Percentiles rank a stretch among this genome's conserved stretches.
These are phyloP conservation scores for Fusarium brevicatenulatum DNA, from an alignment of 2,329 filamentous ascomycete genomes.

Conservation along the genomic window DNA sequence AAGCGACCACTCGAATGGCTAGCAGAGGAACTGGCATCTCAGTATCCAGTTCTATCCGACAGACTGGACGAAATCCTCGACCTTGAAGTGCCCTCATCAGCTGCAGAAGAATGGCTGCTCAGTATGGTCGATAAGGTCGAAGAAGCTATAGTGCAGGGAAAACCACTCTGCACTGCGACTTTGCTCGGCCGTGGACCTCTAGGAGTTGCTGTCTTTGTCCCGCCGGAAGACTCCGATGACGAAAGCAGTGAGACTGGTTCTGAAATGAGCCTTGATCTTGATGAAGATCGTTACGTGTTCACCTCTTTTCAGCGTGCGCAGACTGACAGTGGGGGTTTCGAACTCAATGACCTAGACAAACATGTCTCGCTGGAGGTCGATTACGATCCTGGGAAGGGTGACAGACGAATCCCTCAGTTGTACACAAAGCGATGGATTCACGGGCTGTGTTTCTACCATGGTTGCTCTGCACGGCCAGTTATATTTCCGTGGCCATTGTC, in stretches of 20 bases:
- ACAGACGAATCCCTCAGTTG: accelerated
- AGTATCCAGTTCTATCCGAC: background rate
- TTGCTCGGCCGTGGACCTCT: background rate
- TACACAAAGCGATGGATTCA: background rate
- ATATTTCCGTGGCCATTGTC: background rate
- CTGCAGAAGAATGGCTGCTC: background rate
- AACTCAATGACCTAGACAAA: background rate
- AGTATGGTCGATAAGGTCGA: background rate
- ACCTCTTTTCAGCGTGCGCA: background rate
- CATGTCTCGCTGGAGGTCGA: background rate
- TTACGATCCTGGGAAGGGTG: background rate
- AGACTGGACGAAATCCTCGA: background rate
- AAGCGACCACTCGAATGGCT: background rate
- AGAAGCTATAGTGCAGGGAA: background rate
- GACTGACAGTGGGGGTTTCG: background rate
- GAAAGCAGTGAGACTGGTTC: background rate
- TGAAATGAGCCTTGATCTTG: background rate
- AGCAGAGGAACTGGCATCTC: background rate
- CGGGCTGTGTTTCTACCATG: background rate
- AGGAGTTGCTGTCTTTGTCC: background rate
- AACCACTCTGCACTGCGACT: background rate
- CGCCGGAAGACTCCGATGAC: background rate
- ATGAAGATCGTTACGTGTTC: background rate
- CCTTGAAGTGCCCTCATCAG: background rate
- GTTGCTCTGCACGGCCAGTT: accelerated